Base-by-base conservation (phyloP, 164 flowering plant species). In the Dillenia turbinata region DNA sequence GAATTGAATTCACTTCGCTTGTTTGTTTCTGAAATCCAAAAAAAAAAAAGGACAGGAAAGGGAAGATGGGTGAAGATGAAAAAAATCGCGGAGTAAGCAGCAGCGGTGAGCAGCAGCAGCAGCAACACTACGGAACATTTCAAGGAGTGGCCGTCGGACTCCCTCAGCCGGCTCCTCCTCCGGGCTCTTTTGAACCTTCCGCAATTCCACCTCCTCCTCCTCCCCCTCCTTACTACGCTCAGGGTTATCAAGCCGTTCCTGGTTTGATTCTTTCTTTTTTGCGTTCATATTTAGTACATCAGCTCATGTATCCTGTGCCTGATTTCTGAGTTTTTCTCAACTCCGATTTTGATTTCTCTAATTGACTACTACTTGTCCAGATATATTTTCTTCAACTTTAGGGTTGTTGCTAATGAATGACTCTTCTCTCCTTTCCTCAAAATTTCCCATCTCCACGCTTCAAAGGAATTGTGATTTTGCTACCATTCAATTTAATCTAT, bases 81-180 rank as follows among this genome's bases (percentile, higher is more conserved):
- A 26, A 26, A 33, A 54, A n/a, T 45, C 63, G 40, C 5, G 40
- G 40, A 33, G 40, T 33, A 72, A 51, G 8, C 82, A 65, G 44
- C 81, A 72, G 44, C 74, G 22, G 22, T 19, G 22, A 19, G 22
- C 22, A 19, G 22, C 74, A 51, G 8, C 82, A 65, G 44, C 81
- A 71, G 44, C 74, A 60, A 57, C 59, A 77, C 61, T 66, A 84
- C 65, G 87, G 82, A 12, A 79, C 83, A 10, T 82, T 82, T 54
- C 82, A 79, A 54, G 85, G 92, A 33, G 40, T 33, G 40, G 40
- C 5, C 5, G 33, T 68, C 12, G 89, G 85, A 10, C 83, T 81
- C 19, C 92, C 89, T 68, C 92, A 83, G 73, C 92, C 89, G 2
- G 79, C 66, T 15, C 88, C 86, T 9, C 88, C 89, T 10, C 79